phyloP scores from a whole-genome alignment of 176 grass and related monocot species.

The Oryza coarctata region DNA sequence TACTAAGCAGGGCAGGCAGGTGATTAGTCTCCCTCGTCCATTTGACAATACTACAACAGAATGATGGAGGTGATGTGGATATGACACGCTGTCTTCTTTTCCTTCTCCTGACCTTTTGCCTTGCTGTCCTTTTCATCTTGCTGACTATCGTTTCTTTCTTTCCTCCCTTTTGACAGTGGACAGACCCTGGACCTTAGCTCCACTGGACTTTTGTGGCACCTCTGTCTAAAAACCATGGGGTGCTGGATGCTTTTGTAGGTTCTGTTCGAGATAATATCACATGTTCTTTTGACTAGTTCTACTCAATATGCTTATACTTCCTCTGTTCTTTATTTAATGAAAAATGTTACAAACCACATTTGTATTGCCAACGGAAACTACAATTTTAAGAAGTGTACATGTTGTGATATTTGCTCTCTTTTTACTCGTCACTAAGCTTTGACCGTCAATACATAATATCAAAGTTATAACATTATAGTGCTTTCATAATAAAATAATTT shows the following conservation, averaged over 20 bases:
- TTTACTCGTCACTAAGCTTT: too few relatives aligned
- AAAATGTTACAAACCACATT: not conserved
- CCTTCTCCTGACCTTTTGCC: not conserved
- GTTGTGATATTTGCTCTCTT: too few relatives aligned
- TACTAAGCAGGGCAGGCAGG: not conserved
- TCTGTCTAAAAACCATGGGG: not conserved
- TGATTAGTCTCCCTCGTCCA: conserved; percentile 22
- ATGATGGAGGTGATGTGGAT: conserved; percentile 26
- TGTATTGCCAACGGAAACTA: not conserved
- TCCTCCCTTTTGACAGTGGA: conserved; percentile 8
- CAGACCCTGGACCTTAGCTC: conserved; percentile 11
- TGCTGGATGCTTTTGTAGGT: not conserved
- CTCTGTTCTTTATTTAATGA: not conserved
- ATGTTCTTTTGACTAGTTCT: not conserved
- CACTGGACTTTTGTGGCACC: not conserved
- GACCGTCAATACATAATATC: not conserved
- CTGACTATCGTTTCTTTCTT: not conserved
- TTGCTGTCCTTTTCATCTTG: not conserved
- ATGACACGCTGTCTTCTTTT: not conserved
- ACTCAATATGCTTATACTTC: not conserved
- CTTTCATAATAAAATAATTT: too few relatives aligned
- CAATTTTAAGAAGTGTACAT: not conserved
- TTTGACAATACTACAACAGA: conserved; percentile 27
- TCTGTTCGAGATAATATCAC: not conserved
- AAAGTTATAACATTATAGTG: too few relatives aligned